Percentiles rank a stretch among this genome's conserved stretches.
Conservation (phyloP, 805 yeast genomes). For the Yamadazyma nakazawae region DNA sequence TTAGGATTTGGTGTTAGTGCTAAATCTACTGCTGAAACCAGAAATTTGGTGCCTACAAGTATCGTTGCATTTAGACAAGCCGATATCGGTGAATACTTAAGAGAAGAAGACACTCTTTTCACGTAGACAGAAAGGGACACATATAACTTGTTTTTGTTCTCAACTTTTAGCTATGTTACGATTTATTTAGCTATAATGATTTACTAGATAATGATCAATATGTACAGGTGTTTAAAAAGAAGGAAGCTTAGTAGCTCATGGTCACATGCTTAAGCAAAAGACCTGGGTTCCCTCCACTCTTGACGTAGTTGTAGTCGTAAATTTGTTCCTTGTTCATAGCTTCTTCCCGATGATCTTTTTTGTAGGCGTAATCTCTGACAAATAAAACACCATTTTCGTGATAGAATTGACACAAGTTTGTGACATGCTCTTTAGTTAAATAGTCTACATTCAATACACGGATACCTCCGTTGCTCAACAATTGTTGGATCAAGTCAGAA, state of each 20-base stretch:
- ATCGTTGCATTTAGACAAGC: constrained; percentile 96
- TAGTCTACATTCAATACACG: constrained; percentile 22
- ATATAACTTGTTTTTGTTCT: neutral
- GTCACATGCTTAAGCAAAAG: constrained; percentile 30
- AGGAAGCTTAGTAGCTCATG: constrained; percentile 19
- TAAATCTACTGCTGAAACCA: constrained; percentile 83
- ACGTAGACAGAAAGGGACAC: constrained; percentile 42
- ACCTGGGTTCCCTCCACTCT: constrained; percentile 42
- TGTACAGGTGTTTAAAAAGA: neutral
- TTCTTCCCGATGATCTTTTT: constrained; percentile 13
- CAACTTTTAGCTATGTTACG: neutral
- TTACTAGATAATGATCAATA: constrained; percentile 5
- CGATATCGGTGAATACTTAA: constrained; percentile 94
- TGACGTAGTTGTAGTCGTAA: constrained; percentile 27
- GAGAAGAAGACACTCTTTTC: constrained; percentile 96
- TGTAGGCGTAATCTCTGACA: constrained; percentile 31
- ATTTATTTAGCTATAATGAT: constrained; percentile 1
- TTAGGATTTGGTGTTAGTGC: constrained; percentile 95
- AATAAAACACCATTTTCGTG: constrained; percentile 30
- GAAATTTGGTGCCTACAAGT: constrained; percentile 86
- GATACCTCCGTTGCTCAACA: constrained; percentile 33
- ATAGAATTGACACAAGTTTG: constrained; percentile 31
- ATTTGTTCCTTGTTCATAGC: constrained; percentile 22
- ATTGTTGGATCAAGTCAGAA: constrained; percentile 46
- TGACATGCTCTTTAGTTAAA: constrained; percentile 30